These are phyloP conservation scores for Globisporangium recalcitrans DNA, from an alignment of 352 stramenopile genomes.

Conservation along the genomic window DNA sequence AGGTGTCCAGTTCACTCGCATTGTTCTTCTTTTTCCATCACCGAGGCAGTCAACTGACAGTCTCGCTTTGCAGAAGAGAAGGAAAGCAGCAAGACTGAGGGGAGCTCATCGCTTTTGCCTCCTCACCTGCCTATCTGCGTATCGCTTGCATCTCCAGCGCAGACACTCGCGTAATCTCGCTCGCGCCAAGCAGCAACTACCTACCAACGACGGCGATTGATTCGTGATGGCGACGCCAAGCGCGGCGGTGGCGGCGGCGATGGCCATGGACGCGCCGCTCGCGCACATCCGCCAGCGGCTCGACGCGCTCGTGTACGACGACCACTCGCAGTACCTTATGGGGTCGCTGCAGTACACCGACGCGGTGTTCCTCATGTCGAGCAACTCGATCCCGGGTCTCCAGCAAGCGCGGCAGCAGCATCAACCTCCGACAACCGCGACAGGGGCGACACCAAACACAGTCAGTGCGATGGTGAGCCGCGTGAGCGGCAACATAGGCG, in stretches of 20 bases:
- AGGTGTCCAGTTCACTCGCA: constrained; percentile 7
- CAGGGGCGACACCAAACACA: not conserved
- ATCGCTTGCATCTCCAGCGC: not conserved
- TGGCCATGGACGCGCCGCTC: constrained; percentile 33
- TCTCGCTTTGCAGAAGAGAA: not conserved
- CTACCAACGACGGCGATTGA: not conserved
- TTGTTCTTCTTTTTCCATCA: not conserved
- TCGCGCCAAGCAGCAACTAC: not conserved
- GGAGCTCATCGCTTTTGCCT: not conserved
- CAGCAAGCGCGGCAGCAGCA: not conserved
- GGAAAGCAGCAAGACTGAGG: not conserved
- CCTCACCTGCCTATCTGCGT: not conserved
- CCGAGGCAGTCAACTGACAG: not conserved
- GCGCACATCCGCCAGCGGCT: constrained; percentile 44
- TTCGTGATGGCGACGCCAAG: not conserved
- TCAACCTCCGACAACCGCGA: not conserved
- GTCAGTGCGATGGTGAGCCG: not conserved
- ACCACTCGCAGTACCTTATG: constrained; percentile 38
- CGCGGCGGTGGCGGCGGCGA: constrained; percentile 8
- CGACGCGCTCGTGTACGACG: constrained; percentile 48
- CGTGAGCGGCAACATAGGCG: constrained; percentile 10
- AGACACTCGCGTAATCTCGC: not conserved
- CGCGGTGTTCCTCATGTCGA: constrained; percentile 15
- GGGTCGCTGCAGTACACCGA: constrained; percentile 27
- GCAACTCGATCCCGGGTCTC: constrained; percentile 8